Base-by-base conservation (phyloP, 495 filamentous ascomycete species). In the Bombardia bombarda region DNA sequence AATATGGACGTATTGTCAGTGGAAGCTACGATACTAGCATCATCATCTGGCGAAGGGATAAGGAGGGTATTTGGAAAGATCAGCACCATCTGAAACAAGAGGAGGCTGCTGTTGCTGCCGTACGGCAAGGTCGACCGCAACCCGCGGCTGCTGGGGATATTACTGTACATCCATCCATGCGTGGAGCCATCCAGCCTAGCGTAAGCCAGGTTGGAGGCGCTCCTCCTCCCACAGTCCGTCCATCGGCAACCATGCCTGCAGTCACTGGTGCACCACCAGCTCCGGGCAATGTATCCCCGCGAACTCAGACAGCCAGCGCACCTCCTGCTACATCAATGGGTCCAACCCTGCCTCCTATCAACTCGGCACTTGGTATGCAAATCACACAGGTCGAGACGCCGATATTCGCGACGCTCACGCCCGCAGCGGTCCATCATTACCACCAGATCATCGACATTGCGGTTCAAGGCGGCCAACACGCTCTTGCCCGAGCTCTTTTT, bases 11-110 rank as follows among this genome's bases (percentile, higher is more conserved):
- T 14, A 97, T 98, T 45, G 86, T 98, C 16, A 93, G 87, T 12
- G 92, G 92, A 18, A 94, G 87, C 6, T 98, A 98, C 52, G 92
- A 98, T 51, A 87, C 95, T 65, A 86, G 79, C 28, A 86, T 98
- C 44, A 84, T 95, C 48, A 86, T 98, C 38, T 98, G 92, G 92
- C 83, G 83, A 46, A 81, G 86, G 37, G 84, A 90, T 43, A 73
- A 72, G 19, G 78, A 93, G 49, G 89, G 87, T 3, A 72, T 78
- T 24, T 98, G 92, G 90, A 75, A 77, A 23, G 73, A 76, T 40
- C 77, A 78, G 14, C 81, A 87, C 48, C 68, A 72, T 25, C 74
- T 96, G 8, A 73, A 78, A 10, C 89, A 95, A 62, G 79, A 77
- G 52, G 72, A 74, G 38, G 74, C 68, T 1, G 69, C 72, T 7